Percentiles rank a stretch among this genome's conserved stretches.
These are phyloP conservation scores for Coix lacrymajobi DNA, from an alignment of 176 grass and related monocot genomes.

Conservation along the genomic window DNA sequence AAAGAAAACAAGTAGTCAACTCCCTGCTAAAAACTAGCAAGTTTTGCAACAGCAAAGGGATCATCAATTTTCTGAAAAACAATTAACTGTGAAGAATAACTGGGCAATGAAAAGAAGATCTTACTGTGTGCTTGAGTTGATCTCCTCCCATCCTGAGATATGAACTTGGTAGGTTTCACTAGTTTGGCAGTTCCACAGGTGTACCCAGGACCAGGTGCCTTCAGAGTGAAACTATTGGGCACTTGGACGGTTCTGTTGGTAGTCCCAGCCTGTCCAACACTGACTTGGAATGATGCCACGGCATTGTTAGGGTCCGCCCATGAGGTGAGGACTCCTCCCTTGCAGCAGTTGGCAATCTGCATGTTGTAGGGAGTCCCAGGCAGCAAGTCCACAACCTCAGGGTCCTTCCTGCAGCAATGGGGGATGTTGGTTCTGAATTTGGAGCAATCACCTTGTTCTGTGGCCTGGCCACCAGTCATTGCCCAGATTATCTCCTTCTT, in stretches of 20 bases:
- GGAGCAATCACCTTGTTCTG: constrained; percentile 84
- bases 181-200: constrained; percentile 57
- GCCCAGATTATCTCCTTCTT: constrained; percentile 80
- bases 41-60: not conserved
- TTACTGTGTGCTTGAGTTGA: constrained; percentile 62
- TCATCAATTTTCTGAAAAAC: not conserved
- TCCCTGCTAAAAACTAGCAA: not conserved
- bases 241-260: constrained; percentile 45
- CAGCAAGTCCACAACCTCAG: too few species aligned
- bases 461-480: constrained; percentile 64
- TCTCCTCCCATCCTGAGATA: constrained; percentile 59
- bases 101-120: not conserved
- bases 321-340: constrained; percentile 62
- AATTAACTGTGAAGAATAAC: not conserved
- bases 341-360: constrained; percentile 81
- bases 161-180: constrained; percentile 58
- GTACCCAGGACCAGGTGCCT: constrained; percentile 60
- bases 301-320: constrained; percentile 60
- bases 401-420: constrained; percentile 65
- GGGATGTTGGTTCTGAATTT: constrained; percentile 58
- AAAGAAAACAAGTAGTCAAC: constrained; percentile 1
- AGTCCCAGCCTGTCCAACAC: constrained; percentile 64
- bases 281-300: constrained; percentile 58
- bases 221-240: constrained; percentile 53
- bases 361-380: constrained; percentile 59